Evolutionary conservation across 2,329 filamentous ascomycete species (phyloP), one percentile per base, ranked within the genome.

Genomic region (Talaromyces pinophilus): DNA sequence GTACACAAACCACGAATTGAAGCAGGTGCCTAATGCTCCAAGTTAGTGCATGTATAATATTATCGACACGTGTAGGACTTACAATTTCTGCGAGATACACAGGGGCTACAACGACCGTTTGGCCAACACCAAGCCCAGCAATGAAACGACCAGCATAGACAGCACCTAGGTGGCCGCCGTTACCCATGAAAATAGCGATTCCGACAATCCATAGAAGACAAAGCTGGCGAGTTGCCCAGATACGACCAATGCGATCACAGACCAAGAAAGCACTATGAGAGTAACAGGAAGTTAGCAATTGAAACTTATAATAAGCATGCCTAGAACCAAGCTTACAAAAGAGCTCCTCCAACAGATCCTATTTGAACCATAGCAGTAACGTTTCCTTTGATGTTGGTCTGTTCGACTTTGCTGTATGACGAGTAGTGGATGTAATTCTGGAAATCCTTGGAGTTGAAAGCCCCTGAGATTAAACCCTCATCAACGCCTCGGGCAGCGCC

Each of bases 301-400:
- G 25, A 64, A 89, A 87, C 52, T 55, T 35, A 22, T 35, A 38
- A 22, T 35, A 38, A 22, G 17, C 52, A 33, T 35, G 52, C 8
- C 54, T 90, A 22, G 10, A 28, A 15, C 17, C 25, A 4, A 61
- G 74, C 80, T 69, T 73, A 83, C 81, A 89, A 83, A 38, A 92
- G 81, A 35, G 90, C 89, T 52, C 91, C 91, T 3, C 82, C 87
- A 35, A 93, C 90, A 28, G 87, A 90, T 28, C 91, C 91, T 72
- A 93, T 87, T 77, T 93, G 91, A 0, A 93, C 91, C 91, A 93
- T 93, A 59, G 89, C 90, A 6, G 81, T 86, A 48, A 92, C 88
- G 44, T 85, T 89, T 25, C 90, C 90, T 71, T 55, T 33, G 4
- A 55, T 35, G n/a, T 55, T 35, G 30, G 52, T 88, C 73, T 85